Base-by-base conservation (phyloP, 768 basidiomycete genomes). In the Lanmaoa pseudosensibilis region DNA sequence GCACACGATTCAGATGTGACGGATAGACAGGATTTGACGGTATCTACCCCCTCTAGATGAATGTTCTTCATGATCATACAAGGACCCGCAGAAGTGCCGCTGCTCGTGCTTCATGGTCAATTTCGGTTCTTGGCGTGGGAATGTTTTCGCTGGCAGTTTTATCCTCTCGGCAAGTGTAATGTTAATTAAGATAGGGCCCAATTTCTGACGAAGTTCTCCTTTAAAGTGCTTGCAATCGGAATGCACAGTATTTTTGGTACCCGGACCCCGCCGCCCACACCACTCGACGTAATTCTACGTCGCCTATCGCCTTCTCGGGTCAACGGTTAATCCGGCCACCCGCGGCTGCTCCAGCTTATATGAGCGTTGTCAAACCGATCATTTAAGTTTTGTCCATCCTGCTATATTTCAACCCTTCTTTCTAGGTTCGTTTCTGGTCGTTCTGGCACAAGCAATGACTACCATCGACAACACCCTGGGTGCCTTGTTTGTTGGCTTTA, bases 401-500 rank as follows among this genome's bases (percentile, higher is more conserved):
- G 23, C 37, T 36, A 33, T 25, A 45, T 39, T 13, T 15, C n/a
- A 2, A 9, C 18, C 30, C 23, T 37, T 53, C 46, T 25, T 48
- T 4, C 39, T 37, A 27, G 38, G 33, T 36, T 48, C 33, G 5
- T 25, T 48, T 50, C 56, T 43, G 49, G 30, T 50, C 41, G 19
- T 43, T 37, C 40, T 45, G 36, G 54, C 16, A 23, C 44, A 46
- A 53, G 38, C 53, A 30, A 71, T 73, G 71, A 8, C 12, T n/a
- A 1, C 37, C 27, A 11, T 80, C 50, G 68, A 75, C 65, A 77
- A 74, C 61, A 86, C 86, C 1, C 76, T 87, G 16, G 86, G 86
- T 36, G 84, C 85, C 18, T 69, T 81, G 43, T 79, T 86, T 58
- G 64, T 85, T 45, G 86, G 86, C 33, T 85, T 84, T 57, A 77